phyloP scores from a whole-genome alignment of 352 stramenopile genomes.

The Phytophthora pini region DNA sequence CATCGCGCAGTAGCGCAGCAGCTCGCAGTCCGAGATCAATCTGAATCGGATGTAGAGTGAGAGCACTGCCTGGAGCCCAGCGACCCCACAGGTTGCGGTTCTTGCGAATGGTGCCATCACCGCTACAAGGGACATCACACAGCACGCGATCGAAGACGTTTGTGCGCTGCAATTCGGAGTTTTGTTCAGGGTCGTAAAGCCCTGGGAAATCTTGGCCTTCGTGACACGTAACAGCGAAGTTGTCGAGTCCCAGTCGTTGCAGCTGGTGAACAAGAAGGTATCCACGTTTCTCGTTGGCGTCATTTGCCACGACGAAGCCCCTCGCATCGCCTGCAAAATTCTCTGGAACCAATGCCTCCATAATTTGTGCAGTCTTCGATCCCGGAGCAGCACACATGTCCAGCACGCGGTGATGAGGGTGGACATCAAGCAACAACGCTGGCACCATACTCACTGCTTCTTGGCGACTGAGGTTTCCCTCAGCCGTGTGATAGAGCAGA shows the following conservation, averaged over 20 bases:
- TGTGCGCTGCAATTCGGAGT: constrained; percentile 36
- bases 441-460: constrained; percentile 98
- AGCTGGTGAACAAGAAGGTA: constrained; percentile 97
- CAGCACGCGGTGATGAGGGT: constrained; percentile 81
- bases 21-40: constrained; percentile 92
- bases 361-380: constrained; percentile 98
- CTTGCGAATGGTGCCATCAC: constrained; percentile 98
- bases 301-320: constrained; percentile 96
- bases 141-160: constrained; percentile 73
- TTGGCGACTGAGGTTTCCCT: constrained; percentile 95
- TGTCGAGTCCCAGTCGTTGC: constrained; percentile 71
- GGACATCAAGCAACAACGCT: constrained; percentile 94
- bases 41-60: constrained; percentile 94
- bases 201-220: constrained; percentile 94
- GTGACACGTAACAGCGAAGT: constrained; percentile 93
- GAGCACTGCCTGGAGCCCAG: constrained; percentile 87
- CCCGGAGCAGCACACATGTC: constrained; percentile 94
- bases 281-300: constrained; percentile 94
- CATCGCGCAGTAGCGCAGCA: constrained; percentile 80
- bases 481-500: constrained; percentile 91
- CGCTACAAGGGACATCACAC: too few relatives aligned
- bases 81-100: constrained; percentile 93
- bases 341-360: constrained; percentile 76
- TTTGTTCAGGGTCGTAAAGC: constrained; percentile 55
- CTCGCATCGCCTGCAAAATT: constrained; percentile 8